These are phyloP conservation scores for Pseudopyrenochaeta lycopersici DNA, from an alignment of 2,329 filamentous ascomycete genomes.

Conservation along the genomic window DNA sequence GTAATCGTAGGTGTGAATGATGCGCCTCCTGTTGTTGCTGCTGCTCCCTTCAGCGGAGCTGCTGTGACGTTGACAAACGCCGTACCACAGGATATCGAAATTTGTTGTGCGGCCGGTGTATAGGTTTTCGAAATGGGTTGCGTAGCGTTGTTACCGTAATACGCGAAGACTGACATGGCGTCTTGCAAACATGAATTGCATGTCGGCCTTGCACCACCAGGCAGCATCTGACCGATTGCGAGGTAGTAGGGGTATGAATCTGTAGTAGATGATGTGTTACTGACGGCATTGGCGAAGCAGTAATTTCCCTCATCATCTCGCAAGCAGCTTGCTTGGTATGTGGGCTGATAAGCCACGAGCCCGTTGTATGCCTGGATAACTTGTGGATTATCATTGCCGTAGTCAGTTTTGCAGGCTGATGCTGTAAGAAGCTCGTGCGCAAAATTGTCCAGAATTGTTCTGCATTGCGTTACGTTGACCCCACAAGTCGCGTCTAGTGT, in stretches of 20 bases:
- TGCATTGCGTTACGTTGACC: constrained; percentile 72
- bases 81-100: constrained; percentile 72
- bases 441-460: constrained; percentile 68
- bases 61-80: constrained; percentile 63
- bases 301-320: constrained; percentile 70
- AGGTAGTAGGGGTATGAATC: constrained; percentile 87
- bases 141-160: constrained; percentile 70
- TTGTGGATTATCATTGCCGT: constrained; percentile 69
- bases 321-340: constrained; percentile 85
- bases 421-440: constrained; percentile 70
- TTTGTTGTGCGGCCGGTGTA: constrained; percentile 71
- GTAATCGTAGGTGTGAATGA: constrained; percentile 41
- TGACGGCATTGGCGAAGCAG: constrained; percentile 87
- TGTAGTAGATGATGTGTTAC: constrained; percentile 73
- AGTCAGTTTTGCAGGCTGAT: constrained; percentile 77
- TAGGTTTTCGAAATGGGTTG: constrained; percentile 77
- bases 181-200: constrained; percentile 80
- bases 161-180: constrained; percentile 83
- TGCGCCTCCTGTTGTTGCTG: constrained; percentile 22
- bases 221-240: constrained; percentile 77
- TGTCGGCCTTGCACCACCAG: constrained; percentile 70
- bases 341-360: constrained; percentile 76
- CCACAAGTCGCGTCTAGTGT: constrained; percentile 82
- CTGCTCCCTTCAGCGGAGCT: constrained; percentile 49
- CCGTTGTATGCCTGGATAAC: constrained; percentile 80